phyloP scores from a whole-genome alignment of 768 basidiomycete species.

The Xerocomus spinulosus region DNA sequence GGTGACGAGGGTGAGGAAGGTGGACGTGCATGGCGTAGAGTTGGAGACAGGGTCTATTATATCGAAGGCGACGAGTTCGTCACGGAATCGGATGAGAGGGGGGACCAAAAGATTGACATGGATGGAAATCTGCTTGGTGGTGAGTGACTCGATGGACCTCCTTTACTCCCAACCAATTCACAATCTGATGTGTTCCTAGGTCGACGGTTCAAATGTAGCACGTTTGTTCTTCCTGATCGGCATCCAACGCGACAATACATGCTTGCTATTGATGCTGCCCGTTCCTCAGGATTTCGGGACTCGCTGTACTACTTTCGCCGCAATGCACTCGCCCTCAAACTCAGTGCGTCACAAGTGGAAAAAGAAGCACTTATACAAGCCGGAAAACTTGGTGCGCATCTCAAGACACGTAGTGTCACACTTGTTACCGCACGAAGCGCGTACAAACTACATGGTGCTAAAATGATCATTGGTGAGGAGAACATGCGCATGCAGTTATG shows the following conservation, averaged over 20 bases:
- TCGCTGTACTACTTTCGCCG: conserved; percentile 97
- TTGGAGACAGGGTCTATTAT: conserved; percentile 69
- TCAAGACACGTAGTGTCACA: conserved; percentile 89
- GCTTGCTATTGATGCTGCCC: conserved; percentile 96
- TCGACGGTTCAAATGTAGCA: conserved; percentile 82
- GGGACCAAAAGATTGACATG: conserved; percentile 87
- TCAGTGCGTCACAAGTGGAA: conserved; percentile 84
- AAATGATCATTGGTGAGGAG: conserved; percentile 74
- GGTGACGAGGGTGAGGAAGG: conserved; percentile 36
- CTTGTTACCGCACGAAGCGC: conserved; percentile 89
- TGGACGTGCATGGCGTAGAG: conserved; percentile 67
- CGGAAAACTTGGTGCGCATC: conserved; percentile 83
- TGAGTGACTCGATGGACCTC: conserved; percentile 33
- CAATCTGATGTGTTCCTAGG: conserved; percentile 40
- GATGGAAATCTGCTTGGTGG: conserved; percentile 83
- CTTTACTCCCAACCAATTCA: neutral
- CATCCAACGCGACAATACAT: conserved; percentile 85
- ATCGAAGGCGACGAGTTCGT: conserved; percentile 89
- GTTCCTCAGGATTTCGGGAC: conserved; percentile 93
- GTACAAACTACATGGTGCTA: conserved; percentile 91
- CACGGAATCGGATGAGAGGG: conserved; percentile 78
- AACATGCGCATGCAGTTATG: neutral
- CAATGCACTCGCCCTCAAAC: conserved; percentile 85
- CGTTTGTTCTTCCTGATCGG: conserved; percentile 82
- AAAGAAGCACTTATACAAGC: conserved; percentile 88